phyloP scores from a whole-genome alignment of 148 eudicot genomes.

The Chenopodium album region DNA sequence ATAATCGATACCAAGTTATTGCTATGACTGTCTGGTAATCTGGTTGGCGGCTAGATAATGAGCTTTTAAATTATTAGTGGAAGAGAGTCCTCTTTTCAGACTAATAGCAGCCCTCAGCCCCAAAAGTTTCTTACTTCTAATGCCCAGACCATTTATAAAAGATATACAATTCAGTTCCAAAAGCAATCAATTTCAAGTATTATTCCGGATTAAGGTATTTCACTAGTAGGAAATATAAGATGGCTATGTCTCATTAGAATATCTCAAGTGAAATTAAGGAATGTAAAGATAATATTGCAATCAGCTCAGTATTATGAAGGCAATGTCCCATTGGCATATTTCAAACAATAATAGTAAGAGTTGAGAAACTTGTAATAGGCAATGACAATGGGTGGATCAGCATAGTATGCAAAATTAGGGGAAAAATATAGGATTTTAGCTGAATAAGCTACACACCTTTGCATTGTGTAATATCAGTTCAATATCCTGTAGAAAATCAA shows the following conservation, averaged over 20 bases:
- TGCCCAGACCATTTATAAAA: not conserved
- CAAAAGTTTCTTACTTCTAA: not conserved
- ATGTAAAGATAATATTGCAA: not conserved
- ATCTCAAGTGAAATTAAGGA: not conserved
- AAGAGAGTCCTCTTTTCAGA: not conserved
- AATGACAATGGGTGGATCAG: not conserved
- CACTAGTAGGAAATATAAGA: not conserved
- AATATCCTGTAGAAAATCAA: constrained; percentile 81
- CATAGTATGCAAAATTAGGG: constrained; percentile 1
- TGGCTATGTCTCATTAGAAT: constrained; percentile 1
- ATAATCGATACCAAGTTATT: not conserved
- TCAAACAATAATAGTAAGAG: not conserved
- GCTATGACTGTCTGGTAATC: not conserved
- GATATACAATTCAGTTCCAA: not conserved
- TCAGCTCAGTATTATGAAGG: not conserved
- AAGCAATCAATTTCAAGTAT: not conserved
- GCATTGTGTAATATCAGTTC: constrained; percentile 89
- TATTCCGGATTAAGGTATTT: not conserved
- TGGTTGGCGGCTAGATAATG: not conserved
- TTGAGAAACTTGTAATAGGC: not conserved
- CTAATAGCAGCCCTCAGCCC: not conserved
- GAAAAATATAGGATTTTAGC: not conserved
- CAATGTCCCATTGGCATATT: not conserved
- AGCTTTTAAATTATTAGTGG: not conserved
- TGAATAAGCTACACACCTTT: constrained; percentile 50